Percentiles rank a stretch among this genome's conserved stretches.
Conservation (phyloP, 352 stramenopile genomes). For the Pythium inflatum region DNA sequence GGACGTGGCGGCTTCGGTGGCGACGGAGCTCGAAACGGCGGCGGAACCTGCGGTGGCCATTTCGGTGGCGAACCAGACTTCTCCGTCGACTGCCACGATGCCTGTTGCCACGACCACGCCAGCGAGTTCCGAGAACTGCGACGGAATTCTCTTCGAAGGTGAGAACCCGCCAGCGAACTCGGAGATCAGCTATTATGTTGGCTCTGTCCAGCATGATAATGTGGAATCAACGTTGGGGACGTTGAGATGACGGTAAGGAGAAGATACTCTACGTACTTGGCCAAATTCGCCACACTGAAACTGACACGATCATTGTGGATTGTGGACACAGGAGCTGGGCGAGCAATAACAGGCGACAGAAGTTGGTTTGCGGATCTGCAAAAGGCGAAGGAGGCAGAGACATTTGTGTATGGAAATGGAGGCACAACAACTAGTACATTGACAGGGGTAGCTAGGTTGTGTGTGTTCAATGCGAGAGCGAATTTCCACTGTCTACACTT, state of each 20-base stretch:
- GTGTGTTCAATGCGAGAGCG: slow-evolving; percentile 9
- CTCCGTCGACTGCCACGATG: no score
- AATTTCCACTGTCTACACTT: slow-evolving; percentile 5
- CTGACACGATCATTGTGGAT: slow-evolving; percentile 9
- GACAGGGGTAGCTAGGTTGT: background rate
- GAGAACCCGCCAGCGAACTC: no score
- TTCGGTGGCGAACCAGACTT: no score
- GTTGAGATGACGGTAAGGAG: slow-evolving; percentile 10
- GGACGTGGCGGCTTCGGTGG: background rate
- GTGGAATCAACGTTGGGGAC: background rate
- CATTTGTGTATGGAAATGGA: slow-evolving; percentile 16
- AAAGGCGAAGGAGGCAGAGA: background rate
- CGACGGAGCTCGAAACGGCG: background rate
- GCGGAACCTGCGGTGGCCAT: background rate
- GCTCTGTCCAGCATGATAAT: no score
- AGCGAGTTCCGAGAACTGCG: no score
- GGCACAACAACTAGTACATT: background rate
- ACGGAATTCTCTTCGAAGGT: no score
- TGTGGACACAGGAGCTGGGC: slow-evolving; percentile 16
- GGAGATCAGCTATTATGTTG: background rate
- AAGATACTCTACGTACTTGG: slow-evolving; percentile 4
- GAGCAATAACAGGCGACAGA: slow-evolving; percentile 2
- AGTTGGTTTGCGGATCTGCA: slow-evolving; percentile 3
- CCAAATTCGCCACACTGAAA: background rate
- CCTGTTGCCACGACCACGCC: no score